A percentile compares a stretch with the other conserved stretches of the same genome.
Conservation (phyloP, 192 early-diverging fungal genomes). For the Rhizophagus clarus region DNA sequence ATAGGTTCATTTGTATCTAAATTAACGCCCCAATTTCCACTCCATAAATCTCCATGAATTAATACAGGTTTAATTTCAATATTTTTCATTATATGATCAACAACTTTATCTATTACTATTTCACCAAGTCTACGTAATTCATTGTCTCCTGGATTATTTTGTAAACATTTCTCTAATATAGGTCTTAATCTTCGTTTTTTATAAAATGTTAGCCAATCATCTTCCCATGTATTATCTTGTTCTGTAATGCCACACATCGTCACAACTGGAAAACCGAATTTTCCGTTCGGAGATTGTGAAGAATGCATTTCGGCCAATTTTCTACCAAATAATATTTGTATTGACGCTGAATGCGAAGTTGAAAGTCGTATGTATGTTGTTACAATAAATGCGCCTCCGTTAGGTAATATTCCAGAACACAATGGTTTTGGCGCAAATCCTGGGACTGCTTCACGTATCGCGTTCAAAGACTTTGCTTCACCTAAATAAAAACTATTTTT, state of each 20-base stretch:
- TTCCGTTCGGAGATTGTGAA: constrained; percentile 27
- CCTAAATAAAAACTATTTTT: background rate
- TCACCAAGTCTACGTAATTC: constrained; percentile 11
- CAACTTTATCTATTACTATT: constrained; percentile 29
- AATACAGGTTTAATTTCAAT: constrained; percentile 31
- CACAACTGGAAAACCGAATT: constrained; percentile 31
- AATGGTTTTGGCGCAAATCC: constrained; percentile 22
- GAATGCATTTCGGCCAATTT: constrained; percentile 31
- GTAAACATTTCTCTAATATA: constrained; percentile 25
- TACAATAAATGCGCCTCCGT: constrained; percentile 20
- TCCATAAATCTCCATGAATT: constrained; percentile 40
- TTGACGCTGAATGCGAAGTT: background rate
- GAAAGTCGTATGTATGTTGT: background rate
- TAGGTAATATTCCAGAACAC: constrained; percentile 7
- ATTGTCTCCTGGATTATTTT: constrained; percentile 11
- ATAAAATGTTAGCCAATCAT: constrained; percentile 32
- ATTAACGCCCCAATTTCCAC: constrained; percentile 37
- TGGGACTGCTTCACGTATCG: constrained; percentile 16
- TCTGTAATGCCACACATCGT: constrained; percentile 36
- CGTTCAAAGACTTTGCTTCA: constrained; percentile 12
- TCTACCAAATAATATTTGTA: constrained; percentile 16
- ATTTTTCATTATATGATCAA: constrained; percentile 24
- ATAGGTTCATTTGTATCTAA: constrained; percentile 29
- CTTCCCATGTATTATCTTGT: constrained; percentile 39
- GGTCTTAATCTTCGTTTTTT: constrained; percentile 21